These are phyloP conservation scores for Botryosphaeria dothidea DNA, from an alignment of 2,329 filamentous ascomycete genomes.

Conservation along the genomic window DNA sequence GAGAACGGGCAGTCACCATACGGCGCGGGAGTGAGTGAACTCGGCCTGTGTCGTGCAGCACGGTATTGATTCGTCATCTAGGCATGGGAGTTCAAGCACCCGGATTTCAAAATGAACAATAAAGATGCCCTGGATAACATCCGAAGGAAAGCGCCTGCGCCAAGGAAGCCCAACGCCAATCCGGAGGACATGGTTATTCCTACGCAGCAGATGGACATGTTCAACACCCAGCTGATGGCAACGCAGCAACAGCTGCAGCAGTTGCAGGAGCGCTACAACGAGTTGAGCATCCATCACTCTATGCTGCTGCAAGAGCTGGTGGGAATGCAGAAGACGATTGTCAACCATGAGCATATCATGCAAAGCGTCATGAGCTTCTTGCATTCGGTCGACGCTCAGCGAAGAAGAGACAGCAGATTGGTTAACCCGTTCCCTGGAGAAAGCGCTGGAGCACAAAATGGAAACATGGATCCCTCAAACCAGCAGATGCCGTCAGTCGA, in stretches of 20 bases:
- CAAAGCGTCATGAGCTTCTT: conserved; percentile 70
- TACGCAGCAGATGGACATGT: conserved; percentile 82
- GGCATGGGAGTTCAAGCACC: conserved; percentile 97
- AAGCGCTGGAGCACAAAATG: conserved; percentile 42
- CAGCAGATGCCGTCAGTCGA: conserved; percentile 48
- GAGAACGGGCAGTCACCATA: conserved; percentile 81
- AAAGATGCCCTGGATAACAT: conserved; percentile 98
- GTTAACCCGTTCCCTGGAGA: conserved; percentile 40
- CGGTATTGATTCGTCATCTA: conserved; percentile 36
- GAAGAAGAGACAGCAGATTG: conserved; percentile 61
- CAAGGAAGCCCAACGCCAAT: conserved; percentile 65
- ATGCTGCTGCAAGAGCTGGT: conserved; percentile 66
- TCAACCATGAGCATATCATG: conserved; percentile 71
- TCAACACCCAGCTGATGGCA: conserved; percentile 84
- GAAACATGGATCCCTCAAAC: conserved; percentile 44
- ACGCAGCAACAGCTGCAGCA: conserved; percentile 91
- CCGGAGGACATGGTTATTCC: conserved; percentile 74
- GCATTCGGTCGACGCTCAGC: conserved; percentile 64
- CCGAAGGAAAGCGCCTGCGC: conserved; percentile 88
- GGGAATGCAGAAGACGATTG: conserved; percentile 68
- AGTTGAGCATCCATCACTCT: conserved; percentile 68
- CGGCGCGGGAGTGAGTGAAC: conserved; percentile 67
- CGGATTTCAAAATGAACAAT: conserved; percentile 92
- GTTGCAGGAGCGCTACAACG: conserved; percentile 80
- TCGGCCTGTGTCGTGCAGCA: background rate